Percentiles rank a stretch among this genome's conserved stretches.
These are phyloP conservation scores for Pseudophaeomoniella oleicola DNA, from an alignment of 2,329 filamentous ascomycete species.

Conservation along the genomic window DNA sequence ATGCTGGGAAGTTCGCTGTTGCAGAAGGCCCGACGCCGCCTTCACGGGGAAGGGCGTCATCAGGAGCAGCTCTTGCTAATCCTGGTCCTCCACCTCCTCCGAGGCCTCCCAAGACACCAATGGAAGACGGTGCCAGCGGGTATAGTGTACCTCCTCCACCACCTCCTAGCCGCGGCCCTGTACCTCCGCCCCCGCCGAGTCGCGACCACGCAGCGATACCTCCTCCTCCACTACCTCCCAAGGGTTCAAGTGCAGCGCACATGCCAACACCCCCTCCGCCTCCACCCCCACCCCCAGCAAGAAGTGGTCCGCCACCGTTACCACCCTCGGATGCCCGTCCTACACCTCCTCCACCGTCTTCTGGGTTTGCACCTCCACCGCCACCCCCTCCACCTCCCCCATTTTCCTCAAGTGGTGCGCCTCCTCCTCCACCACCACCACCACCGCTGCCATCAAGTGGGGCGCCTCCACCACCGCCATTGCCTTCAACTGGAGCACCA, in stretches of 20 bases:
- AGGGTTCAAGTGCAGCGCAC: constrained; percentile 19
- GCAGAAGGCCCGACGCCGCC: constrained; percentile 30
- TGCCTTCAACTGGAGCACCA: constrained; percentile 24
- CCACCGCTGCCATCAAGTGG: constrained; percentile 17
- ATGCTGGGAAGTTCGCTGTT: constrained; percentile 75
- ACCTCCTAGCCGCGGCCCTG: constrained; percentile 54
- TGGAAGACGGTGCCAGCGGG: constrained; percentile 52
- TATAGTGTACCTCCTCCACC: constrained; percentile 75
- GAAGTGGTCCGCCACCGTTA: constrained; percentile 20
- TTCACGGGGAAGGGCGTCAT: constrained; percentile 34
- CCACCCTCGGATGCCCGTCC: constrained; percentile 30
- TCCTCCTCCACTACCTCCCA: constrained; percentile 35
- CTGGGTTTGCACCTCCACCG: constrained; percentile 19
- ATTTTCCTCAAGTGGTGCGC: constrained; percentile 19
- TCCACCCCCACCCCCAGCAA: constrained; percentile 44
- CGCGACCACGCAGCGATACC: constrained; percentile 28
- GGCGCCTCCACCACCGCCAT: constrained; percentile 22
- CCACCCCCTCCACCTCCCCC: constrained; percentile 31
- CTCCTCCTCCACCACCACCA: constrained; percentile 24
- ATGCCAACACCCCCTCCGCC: constrained; percentile 21
- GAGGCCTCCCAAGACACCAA: constrained; percentile 53
- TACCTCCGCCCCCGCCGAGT: constrained; percentile 54
- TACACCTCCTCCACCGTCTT: constrained; percentile 15
- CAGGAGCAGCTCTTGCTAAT: constrained; percentile 29
- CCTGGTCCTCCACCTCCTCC: constrained; percentile 54